Base-by-base conservation (phyloP, 2,329 filamentous ascomycete species). In the Epichloe sibirici region DNA sequence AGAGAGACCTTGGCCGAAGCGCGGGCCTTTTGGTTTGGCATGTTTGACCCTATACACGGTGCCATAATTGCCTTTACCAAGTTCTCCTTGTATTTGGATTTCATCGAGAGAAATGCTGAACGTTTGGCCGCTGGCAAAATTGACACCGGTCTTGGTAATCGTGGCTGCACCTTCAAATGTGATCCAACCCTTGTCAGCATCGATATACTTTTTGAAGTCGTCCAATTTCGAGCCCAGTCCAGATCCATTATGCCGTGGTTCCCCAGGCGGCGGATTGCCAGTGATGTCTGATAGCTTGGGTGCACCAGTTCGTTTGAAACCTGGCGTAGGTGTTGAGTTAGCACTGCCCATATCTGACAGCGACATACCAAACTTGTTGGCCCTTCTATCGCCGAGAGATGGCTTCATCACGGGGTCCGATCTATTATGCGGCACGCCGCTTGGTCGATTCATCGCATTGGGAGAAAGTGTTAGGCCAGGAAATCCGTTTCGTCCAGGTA, bases 11-110 rank as follows among this genome's bases (percentile, higher is more conserved):
- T 75, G 73, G 1, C 81, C 79, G 55, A 83, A 82, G 38, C 80
- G 74, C 0, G 78, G 78, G 17, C 73, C 68, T 49, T 70, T 69
- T 12, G 76, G 77, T 62, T 89, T 84, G 53, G 86, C 82, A 70
- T 98, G 93, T 61, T 85, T 82, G 53, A 97, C 93, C 68, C 93
- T 96, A 77, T 95, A 97, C 4, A 98, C 93, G 1, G 91, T 97
- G 55, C 93, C 93, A 62, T 98, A 98, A 66, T 98, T 98, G 42
- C 93, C 93, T 69, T 97, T 98, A 46, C 93, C 93, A 12, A 98
- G 74, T 71, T 98, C 93, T 56, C 91, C 89, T 53, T 97, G 66
- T 1, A 88, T 91, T 61, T 97, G 89, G 5, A 98, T 87, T 67
- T 98, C 91, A 63, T 98, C 91, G 43, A 98, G 75, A 4, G 91